Evolutionary conservation across 257 asterid species (phyloP).

Genomic region (Catharanthus roseus): DNA sequence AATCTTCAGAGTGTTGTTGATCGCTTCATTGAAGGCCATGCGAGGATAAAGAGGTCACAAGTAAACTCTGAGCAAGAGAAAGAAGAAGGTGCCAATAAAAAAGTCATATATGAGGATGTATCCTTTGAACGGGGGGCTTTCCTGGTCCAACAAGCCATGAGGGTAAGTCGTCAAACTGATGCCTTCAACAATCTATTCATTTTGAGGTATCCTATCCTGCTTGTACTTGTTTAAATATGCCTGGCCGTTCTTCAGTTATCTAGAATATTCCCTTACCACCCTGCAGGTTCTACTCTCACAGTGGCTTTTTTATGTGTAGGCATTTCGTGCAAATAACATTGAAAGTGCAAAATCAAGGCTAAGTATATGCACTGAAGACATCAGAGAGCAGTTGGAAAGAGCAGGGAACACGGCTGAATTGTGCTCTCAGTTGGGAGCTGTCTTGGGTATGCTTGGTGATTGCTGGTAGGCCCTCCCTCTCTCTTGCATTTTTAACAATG

Average conservation of each 20-base stretch:
- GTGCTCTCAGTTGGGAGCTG: slow-evolving; percentile 97
- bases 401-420: slow-evolving; percentile 71
- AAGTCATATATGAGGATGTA: slow-evolving; percentile 84
- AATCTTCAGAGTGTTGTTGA: slow-evolving; percentile 84
- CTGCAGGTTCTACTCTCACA: neutral
- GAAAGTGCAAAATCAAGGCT: slow-evolving; percentile 94
- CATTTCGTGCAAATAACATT: slow-evolving; percentile 83
- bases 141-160: slow-evolving; percentile 97
- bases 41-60: slow-evolving; percentile 85
- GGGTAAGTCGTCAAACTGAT: slow-evolving; percentile 44
- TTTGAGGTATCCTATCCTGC: neutral
- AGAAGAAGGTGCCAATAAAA: slow-evolving; percentile 44
- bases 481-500: slow-evolving; percentile 6
- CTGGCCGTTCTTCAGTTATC: neutral
- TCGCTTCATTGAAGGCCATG: slow-evolving; percentile 98
- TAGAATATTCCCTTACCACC: neutral
- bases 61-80: slow-evolving; percentile 54
- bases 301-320: slow-evolving; percentile 41
- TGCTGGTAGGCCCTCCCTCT: slow-evolving; percentile 60
- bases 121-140: slow-evolving; percentile 93
- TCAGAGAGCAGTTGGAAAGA: slow-evolving; percentile 72
- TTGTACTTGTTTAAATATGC: neutral
- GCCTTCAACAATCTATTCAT: neutral
- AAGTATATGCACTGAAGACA: slow-evolving; percentile 75
- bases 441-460: slow-evolving; percentile 95